Percentiles rank a stretch among this genome's conserved stretches.
These are phyloP conservation scores for Patellaria atrata DNA, from an alignment of 495 filamentous ascomycete genomes.

Conservation along the genomic window DNA sequence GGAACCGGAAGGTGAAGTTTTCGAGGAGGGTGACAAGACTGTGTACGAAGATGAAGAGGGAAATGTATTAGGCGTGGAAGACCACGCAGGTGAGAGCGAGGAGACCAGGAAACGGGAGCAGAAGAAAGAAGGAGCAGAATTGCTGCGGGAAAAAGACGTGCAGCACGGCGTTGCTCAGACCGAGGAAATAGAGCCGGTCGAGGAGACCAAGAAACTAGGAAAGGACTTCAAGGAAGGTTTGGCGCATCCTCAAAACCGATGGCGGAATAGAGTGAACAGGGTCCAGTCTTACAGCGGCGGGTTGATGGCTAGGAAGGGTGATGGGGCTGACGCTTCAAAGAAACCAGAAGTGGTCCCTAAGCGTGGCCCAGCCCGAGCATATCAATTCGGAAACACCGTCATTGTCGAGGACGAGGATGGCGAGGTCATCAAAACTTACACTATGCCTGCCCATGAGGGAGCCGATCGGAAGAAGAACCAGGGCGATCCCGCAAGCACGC, in stretches of 20 bases:
- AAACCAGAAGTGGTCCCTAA: constrained; percentile 15
- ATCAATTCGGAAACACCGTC: constrained; percentile 91
- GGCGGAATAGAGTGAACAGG: constrained; percentile 13
- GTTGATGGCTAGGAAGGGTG: no score
- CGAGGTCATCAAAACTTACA: constrained; percentile 94
- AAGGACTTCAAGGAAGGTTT: constrained; percentile 13
- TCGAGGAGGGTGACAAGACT: constrained; percentile 69
- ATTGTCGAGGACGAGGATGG: constrained; percentile 97
- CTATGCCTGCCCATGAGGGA: constrained; percentile 44
- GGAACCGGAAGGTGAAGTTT: constrained; percentile 31
- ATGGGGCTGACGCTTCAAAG: constrained; percentile 10
- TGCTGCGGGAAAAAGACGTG: constrained; percentile 34
- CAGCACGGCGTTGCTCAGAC: constrained; percentile 23
- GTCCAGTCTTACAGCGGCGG: constrained; percentile 17
- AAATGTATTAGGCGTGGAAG: constrained; percentile 50
- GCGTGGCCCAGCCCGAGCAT: constrained; percentile 63
- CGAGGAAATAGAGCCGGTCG: constrained; percentile 11
- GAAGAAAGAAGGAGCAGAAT: constrained; percentile 38
- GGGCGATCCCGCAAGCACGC: constrained; percentile 25
- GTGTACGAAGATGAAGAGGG: constrained; percentile 80
- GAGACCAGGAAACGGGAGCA: constrained; percentile 36
- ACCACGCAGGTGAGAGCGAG: constrained; percentile 16
- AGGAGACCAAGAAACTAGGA: constrained; percentile 10
- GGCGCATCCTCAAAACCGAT: constrained; percentile 8
- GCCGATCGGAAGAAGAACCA: constrained; percentile 19